A percentile compares a stretch with the other conserved stretches of the same genome.
These are phyloP conservation scores for Trichoderma sp. DNA, from an alignment of 2,329 filamentous ascomycete species.

Conservation along the genomic window DNA sequence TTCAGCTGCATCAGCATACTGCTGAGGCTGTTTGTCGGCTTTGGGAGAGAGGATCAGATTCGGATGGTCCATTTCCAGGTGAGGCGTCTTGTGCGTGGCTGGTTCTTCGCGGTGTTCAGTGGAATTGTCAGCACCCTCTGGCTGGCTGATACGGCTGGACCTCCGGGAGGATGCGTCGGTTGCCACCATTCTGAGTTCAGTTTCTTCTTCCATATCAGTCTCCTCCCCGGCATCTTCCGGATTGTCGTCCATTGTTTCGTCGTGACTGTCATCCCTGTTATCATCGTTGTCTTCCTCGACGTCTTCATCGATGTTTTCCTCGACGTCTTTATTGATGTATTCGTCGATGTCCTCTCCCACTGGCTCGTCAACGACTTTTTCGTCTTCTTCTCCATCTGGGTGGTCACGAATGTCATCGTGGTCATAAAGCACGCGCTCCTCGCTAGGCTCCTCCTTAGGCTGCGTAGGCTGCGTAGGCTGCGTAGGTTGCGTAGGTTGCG, in stretches of 20 bases:
- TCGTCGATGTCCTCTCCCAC: conserved; percentile 10
- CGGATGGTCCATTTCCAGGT: conserved; percentile 9
- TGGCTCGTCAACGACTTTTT: conserved; percentile 7
- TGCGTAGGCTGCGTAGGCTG: neutral
- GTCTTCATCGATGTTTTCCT: conserved; percentile 14
- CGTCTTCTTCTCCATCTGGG: neutral
- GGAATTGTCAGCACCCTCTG: conserved; percentile 13
- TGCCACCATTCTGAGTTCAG: neutral
- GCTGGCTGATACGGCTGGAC: conserved; percentile 20
- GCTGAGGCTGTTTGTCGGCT: neutral
- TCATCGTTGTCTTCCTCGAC: conserved; percentile 2
- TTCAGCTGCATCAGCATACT: neutral
- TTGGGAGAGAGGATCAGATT: conserved; percentile 11
- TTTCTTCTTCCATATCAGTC: neutral
- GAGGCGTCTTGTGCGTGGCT: neutral
- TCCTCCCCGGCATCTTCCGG: conserved; percentile 3
- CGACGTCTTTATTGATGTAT: neutral
- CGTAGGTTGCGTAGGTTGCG: conserved; percentile 5
- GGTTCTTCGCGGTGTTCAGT: neutral
- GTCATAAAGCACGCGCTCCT: neutral
- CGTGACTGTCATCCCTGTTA: neutral
- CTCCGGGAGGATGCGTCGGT: conserved; percentile 6
- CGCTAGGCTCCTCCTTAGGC: conserved; percentile 11
- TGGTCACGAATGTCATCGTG: neutral
- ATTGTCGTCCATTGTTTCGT: neutral